Evolutionary conservation across 139 green algal genomes (phyloP).

Genomic region (Microglena sp.): DNA sequence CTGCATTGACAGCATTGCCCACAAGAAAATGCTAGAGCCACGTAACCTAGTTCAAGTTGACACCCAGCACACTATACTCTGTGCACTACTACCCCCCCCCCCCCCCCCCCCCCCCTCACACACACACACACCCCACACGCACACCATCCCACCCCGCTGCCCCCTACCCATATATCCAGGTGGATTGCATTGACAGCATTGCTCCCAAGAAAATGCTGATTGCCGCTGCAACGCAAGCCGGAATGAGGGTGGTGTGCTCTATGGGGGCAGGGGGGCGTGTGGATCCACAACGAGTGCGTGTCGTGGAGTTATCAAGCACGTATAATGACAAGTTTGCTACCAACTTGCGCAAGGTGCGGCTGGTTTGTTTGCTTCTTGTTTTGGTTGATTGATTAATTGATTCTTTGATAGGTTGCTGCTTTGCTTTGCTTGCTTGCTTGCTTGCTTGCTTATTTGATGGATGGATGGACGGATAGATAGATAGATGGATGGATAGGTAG

Average conservation of each 20-base stretch:
- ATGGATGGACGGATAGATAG: too few species aligned
- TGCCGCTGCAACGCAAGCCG: constrained; percentile 6
- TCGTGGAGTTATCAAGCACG: constrained; percentile 29
- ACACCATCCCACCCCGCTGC: background rate
- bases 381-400: too few species aligned
- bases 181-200: constrained; percentile 6
- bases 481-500: too few species aligned
- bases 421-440: too few species aligned
- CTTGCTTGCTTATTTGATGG: too few species aligned
- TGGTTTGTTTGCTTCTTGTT: too few species aligned
- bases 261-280: constrained; percentile 31
- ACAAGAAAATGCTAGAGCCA: background rate
- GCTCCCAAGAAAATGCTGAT: constrained; percentile 21
- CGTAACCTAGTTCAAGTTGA: too few species aligned
- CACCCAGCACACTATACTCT: too few species aligned
- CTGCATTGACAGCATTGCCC: constrained; percentile 1
- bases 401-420: too few species aligned
- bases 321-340: constrained; percentile 38
- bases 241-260: constrained; percentile 12
- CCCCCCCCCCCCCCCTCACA: background rate
- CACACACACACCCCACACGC: background rate
- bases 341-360: too few species aligned
- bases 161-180: background rate
- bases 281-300: constrained; percentile 23
- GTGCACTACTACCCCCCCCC: too few species aligned